Base-by-base conservation (phyloP, 345 rosid species). In the Boechera retrofracta region DNA sequence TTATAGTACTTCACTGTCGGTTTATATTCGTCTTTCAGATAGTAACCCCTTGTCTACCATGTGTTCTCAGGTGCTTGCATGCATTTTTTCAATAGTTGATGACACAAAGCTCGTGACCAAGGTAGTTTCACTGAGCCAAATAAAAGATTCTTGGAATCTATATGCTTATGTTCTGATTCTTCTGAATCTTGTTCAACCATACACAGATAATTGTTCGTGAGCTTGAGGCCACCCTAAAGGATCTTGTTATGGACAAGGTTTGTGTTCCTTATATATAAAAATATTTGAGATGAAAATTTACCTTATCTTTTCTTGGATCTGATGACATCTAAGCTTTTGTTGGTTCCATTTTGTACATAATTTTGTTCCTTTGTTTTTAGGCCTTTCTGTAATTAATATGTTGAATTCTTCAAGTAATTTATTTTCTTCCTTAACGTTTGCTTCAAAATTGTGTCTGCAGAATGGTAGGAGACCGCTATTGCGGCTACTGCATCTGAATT, bases 91-190 rank as follows among this genome's bases (percentile, higher is more conserved):
- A 41, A 73, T 78, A 67, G 90, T 91, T 58, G 99, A 93, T 86
- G 98, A 96, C 87, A 93, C 99, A 79, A 96, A 89, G 83, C 94
- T 93, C 45, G 63, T 91, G 35, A 85, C 86, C 32, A 91, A 89
- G 98, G 99, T 91, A 78, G 66, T 75, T 70, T 73, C 52, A 41
- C 73, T 35, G 33, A 49, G 31, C 55, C 57, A 56, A 52, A 64
- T 26, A 15, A 32, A 35, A 45, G 16, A 15, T 72, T 33, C 54
- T 44, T 67, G 38, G 49, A 36, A 69, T 65, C 32, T 45, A 15
- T 72, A 31, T 16, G 31, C 10, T 33, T 47, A 60, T 76, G 42
- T 16, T 74, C 51, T 65, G 8, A 47, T 72, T 10, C 5, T 68
- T 72, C 70, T 80, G 31, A 84, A 67, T 56, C 47, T 36, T 71